A percentile compares a stretch with the other conserved stretches of the same genome.
Evolutionary conservation across 2,329 filamentous ascomycete genomes (phyloP).

Genomic region (Macrophomina phaseolina): DNA sequence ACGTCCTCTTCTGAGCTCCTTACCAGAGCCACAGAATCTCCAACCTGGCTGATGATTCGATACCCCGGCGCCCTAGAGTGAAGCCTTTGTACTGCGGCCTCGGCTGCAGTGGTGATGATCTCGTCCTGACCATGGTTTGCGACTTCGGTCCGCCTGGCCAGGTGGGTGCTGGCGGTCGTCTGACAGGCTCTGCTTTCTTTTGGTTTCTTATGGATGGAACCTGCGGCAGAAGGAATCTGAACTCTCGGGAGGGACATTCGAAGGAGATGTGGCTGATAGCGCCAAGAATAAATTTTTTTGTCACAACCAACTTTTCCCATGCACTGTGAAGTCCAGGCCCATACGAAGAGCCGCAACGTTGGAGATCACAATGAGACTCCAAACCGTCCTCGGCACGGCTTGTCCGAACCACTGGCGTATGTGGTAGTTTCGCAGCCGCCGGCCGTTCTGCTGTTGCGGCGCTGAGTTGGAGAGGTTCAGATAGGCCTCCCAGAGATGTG

Average conservation of each 20-base stretch:
- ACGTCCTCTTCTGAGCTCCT: constrained; percentile 90
- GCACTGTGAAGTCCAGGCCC: not conserved
- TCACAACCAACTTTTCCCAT: not conserved
- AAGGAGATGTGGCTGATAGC: not conserved
- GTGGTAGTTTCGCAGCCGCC: too few species aligned
- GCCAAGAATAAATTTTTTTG: not conserved
- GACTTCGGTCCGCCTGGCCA: constrained; percentile 74
- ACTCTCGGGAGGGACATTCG: not conserved
- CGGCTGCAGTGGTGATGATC: constrained; percentile 96
- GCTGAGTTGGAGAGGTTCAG: too few species aligned
- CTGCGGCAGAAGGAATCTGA: not conserved
- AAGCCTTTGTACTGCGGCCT: constrained; percentile 67
- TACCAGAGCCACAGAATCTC: constrained; percentile 87
- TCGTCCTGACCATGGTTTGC: constrained; percentile 73
- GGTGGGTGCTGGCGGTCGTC: constrained; percentile 84
- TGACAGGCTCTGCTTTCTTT: constrained; percentile 69
- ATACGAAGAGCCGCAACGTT: not conserved
- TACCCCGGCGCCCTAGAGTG: constrained; percentile 89
- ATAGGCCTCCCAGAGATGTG: too few species aligned
- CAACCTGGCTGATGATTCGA: constrained; percentile 87
- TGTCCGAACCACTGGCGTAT: not conserved
- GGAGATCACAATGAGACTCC: not conserved
- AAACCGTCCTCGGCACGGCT: not conserved
- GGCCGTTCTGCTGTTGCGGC: too few species aligned
- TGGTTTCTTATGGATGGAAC: constrained; percentile 10